A percentile compares a stretch with the other conserved stretches of the same genome.
phyloP scores from a whole-genome alignment of 2,329 filamentous ascomycete species.

The Scedosporium boydii region DNA sequence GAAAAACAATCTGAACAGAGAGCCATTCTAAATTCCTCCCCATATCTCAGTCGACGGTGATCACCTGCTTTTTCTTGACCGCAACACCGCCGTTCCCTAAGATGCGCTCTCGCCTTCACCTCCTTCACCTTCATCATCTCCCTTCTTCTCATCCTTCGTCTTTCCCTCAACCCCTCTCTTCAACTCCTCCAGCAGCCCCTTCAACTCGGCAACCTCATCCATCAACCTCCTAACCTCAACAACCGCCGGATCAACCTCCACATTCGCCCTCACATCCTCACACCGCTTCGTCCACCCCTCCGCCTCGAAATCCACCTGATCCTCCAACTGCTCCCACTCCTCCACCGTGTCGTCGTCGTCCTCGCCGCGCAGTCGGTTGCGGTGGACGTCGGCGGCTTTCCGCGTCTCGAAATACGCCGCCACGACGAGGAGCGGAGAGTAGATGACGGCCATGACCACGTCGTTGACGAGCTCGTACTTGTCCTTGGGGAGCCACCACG shows the following conservation, averaged over 20 bases:
- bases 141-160: neutral
- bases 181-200: neutral
- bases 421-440: slow-evolving; percentile 72
- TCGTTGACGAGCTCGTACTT: slow-evolving; percentile 79
- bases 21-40: too few relatives aligned
- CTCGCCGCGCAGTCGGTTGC: slow-evolving; percentile 71
- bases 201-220: slow-evolving; percentile 49
- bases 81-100: too few relatives aligned
- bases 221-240: slow-evolving; percentile 54
- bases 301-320: slow-evolving; percentile 66
- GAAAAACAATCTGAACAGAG: too few relatives aligned
- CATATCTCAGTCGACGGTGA: too few relatives aligned
- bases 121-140: neutral
- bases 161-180: neutral
- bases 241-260: slow-evolving; percentile 70
- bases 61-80: too few relatives aligned
- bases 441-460: slow-evolving; percentile 75
- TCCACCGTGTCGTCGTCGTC: slow-evolving; percentile 82
- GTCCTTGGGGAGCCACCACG: slow-evolving; percentile 84
- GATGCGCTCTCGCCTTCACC: neutral
- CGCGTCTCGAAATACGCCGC: slow-evolving; percentile 65
- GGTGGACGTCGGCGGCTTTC: slow-evolving; percentile 55
- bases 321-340: slow-evolving; percentile 82
- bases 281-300: slow-evolving; percentile 83
- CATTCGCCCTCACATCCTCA: slow-evolving; percentile 64